Evolutionary conservation across 2,329 filamentous ascomycete genomes (phyloP).

Genomic region (Fusarium metavorans): DNA sequence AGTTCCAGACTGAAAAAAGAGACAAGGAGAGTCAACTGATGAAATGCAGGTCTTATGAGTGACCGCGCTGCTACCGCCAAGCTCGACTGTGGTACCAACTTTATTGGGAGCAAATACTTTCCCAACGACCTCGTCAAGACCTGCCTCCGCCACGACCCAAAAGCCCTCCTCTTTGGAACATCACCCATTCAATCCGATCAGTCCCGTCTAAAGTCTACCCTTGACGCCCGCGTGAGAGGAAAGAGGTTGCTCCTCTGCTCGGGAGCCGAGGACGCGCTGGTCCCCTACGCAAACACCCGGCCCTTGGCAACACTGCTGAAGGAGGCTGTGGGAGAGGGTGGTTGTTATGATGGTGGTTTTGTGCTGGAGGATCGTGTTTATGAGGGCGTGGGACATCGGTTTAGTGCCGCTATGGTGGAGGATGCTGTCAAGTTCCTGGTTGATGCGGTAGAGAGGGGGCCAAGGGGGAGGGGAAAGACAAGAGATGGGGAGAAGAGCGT

Average conservation of each 20-base stretch:
- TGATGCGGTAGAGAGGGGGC: conserved; percentile 54
- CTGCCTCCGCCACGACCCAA: conserved; percentile 78
- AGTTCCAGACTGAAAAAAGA: conserved; percentile 37
- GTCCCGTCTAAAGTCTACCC: conserved; percentile 57
- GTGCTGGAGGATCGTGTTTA: conserved; percentile 76
- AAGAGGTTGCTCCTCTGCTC: conserved; percentile 76
- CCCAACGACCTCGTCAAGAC: conserved; percentile 74
- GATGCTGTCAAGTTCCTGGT: conserved; percentile 75
- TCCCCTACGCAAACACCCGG: conserved; percentile 72
- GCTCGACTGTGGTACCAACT: conserved; percentile 66
- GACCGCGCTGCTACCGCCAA: conserved; percentile 80
- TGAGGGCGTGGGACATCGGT: conserved; percentile 76
- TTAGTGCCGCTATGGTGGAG: conserved; percentile 73
- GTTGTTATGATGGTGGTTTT: conserved; percentile 69
- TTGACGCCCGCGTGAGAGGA: conserved; percentile 64
- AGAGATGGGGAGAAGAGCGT: conserved; percentile 49
- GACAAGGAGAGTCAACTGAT: background rate
- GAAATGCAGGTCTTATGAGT: conserved; percentile 70
- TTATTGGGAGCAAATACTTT: conserved; percentile 84
- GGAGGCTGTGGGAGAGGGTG: conserved; percentile 55
- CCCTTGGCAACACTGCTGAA: conserved; percentile 74
- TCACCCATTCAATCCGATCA: conserved; percentile 55
- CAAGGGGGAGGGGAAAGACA: conserved; percentile 38
- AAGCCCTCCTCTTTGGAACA: conserved; percentile 75
- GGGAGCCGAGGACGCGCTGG: conserved; percentile 76